These are phyloP conservation scores for Ceraceosorus guamensis DNA, from an alignment of 1,284 basidiomycete species.

Conservation along the genomic window DNA sequence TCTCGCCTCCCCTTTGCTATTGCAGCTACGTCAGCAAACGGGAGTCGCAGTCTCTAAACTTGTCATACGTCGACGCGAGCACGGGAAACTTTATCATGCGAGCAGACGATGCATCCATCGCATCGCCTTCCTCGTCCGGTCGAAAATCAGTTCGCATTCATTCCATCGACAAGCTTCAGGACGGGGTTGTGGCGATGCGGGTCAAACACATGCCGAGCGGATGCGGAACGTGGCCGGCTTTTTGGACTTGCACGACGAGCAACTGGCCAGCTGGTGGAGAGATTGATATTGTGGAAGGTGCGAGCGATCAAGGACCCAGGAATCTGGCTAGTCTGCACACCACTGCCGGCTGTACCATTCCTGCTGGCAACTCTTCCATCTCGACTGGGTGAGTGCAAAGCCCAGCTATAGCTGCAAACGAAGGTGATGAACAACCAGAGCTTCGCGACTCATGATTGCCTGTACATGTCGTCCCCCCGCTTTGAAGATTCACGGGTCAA, in stretches of 20 bases:
- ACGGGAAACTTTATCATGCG: background rate
- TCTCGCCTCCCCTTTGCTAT: background rate
- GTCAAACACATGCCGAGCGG: background rate
- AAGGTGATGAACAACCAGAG: too few relatives aligned
- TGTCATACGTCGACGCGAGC: conserved; percentile 3
- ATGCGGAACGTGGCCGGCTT: background rate
- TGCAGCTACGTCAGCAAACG: conserved; percentile 1
- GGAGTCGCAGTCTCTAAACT: background rate
- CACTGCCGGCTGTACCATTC: conserved; percentile 16
- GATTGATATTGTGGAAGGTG: conserved; percentile 43
- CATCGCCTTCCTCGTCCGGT: background rate
- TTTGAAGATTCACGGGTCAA: conserved; percentile 1
- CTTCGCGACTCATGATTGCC: too few relatives aligned
- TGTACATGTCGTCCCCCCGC: too few relatives aligned
- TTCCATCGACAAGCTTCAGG: background rate
- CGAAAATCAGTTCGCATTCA: conserved; percentile 2
- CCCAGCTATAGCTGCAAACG: too few relatives aligned
- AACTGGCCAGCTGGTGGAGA: conserved; percentile 41
- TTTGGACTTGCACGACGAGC: background rate
- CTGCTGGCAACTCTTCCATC: conserved; percentile 4
- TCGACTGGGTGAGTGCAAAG: conserved; percentile 4
- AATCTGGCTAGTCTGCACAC: conserved; percentile 39
- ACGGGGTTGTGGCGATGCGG: background rate
- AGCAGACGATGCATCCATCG: background rate
- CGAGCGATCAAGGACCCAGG: conserved; percentile 31